Base-by-base conservation (phyloP, 306 rosid genomes). In the Quercus gilva region DNA sequence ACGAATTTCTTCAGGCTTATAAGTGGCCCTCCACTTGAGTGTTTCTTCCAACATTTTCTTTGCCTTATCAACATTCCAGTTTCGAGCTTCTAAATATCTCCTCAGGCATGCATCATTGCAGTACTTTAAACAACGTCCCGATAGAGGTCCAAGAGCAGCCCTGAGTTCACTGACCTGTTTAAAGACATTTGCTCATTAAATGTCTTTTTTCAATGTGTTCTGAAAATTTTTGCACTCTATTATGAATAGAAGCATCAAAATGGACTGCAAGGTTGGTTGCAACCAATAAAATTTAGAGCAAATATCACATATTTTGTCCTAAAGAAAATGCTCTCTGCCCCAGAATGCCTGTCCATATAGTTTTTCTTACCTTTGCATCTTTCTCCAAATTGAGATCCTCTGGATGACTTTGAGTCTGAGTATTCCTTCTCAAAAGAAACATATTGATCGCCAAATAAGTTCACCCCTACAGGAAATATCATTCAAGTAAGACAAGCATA, bases 21-120 rank as follows among this genome's bases (percentile, higher is more conserved):
- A 95, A 70, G 88, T 64, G 41, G 90, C 79, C 86, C 99, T 91
- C 99, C 99, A 95, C 81, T 82, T 86, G 55, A 95, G 90, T 17
- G 99, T 64, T 74, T 90, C 98, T 77, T 91, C 90, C 25, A 95
- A 28, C 97, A 92, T 89, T 84, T 93, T 95, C 96, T 87, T 92
- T 37, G 97, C 65, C 81, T 95, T 91, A 3, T 91, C 90, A 43
- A 91, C 77, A 76, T 90, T 89, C 97, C 99, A 94, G 82, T 82
- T 91, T 55, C 98, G 80, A 21, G 97, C 99, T 68, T 85, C 98
- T 67, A 94, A 74, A 76, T 92, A 92, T 81, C 97, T 92, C 88
- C 92, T 76, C 21, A 92, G 87, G 78, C 99, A 94, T 37, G 82
- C 87, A 59, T 94, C 95, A 0, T 84, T 76, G 78, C 97, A 92